Evolutionary conservation across 495 filamentous ascomycete species (phyloP).

Genomic region (Chaetomium tenue): DNA sequence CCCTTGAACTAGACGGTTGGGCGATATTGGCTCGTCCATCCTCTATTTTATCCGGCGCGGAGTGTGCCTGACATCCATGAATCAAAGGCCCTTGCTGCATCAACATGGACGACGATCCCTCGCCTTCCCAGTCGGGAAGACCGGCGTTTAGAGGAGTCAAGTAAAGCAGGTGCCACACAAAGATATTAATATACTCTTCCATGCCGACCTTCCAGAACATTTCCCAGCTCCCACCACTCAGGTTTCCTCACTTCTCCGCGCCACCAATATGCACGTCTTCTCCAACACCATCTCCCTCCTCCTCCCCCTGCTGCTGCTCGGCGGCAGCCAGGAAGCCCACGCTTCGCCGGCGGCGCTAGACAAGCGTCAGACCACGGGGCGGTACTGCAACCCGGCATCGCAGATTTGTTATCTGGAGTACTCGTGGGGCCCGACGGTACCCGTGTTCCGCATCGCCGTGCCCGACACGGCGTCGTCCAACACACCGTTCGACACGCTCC

Average conservation of each 20-base stretch:
- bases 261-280: neutral
- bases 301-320: conserved; percentile 1
- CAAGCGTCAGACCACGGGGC: neutral
- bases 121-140: neutral
- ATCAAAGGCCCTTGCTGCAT: neutral
- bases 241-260: no score
- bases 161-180: neutral
- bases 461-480: conserved; percentile 2
- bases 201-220: conserved; percentile 5
- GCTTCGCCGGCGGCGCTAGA: neutral
- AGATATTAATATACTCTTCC: neutral
- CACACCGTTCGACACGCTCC: neutral
- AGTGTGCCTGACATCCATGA: neutral
- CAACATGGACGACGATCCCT: neutral
- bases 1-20: neutral
- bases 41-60: conserved; percentile 7
- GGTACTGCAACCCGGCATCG: neutral
- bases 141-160: neutral
- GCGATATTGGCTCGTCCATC: neutral
- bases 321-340: neutral
- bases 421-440: conserved; percentile 4
- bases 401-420: conserved; percentile 8
- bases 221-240: neutral
- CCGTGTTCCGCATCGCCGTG: conserved; percentile 11
- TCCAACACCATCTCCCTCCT: conserved; percentile 2